Conservation (phyloP, 805 yeast genomes). For the Komagataella ulmi region DNA sequence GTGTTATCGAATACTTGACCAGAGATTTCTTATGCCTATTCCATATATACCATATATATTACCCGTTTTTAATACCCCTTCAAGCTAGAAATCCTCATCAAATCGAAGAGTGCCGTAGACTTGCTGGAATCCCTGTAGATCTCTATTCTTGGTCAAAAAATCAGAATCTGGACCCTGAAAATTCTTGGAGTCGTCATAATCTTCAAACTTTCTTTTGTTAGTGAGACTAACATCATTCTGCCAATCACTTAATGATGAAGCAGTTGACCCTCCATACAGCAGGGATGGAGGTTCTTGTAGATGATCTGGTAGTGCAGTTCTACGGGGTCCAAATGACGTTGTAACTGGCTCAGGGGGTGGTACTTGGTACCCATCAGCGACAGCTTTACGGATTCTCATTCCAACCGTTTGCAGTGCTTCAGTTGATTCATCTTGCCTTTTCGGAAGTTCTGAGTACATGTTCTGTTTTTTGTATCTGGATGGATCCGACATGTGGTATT, state of each 20-base stretch:
- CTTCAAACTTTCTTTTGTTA: constrained; percentile 1
- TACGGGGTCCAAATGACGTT: neutral
- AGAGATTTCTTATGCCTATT: neutral
- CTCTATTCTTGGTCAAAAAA: constrained; percentile 2
- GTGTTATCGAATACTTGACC: neutral
- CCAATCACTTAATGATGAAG: constrained; percentile 30
- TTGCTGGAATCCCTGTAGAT: constrained; percentile 13
- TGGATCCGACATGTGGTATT: neutral
- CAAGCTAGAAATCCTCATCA: constrained; percentile 31
- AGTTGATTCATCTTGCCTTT: constrained; percentile 13
- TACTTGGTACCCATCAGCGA: constrained; percentile 42
- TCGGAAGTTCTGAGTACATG: neutral
- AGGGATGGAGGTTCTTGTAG: constrained; percentile 37
- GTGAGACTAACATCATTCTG: constrained; percentile 14
- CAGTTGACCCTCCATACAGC: constrained; percentile 28
- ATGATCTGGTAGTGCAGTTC: constrained; percentile 19
- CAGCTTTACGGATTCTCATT: constrained; percentile 59
- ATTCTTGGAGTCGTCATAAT: neutral
- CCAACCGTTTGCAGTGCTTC: constrained; percentile 42
- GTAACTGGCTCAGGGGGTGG: constrained; percentile 3
- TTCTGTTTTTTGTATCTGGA: neutral
- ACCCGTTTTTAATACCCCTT: neutral
- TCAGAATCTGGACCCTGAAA: constrained; percentile 1
- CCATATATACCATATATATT: neutral
- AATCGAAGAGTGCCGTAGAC: constrained; percentile 31